Evolutionary conservation across 1,284 basidiomycete species (phyloP), one percentile per base, ranked within the genome.

Genomic region (Melanopsichium pennsylvanicum): DNA sequence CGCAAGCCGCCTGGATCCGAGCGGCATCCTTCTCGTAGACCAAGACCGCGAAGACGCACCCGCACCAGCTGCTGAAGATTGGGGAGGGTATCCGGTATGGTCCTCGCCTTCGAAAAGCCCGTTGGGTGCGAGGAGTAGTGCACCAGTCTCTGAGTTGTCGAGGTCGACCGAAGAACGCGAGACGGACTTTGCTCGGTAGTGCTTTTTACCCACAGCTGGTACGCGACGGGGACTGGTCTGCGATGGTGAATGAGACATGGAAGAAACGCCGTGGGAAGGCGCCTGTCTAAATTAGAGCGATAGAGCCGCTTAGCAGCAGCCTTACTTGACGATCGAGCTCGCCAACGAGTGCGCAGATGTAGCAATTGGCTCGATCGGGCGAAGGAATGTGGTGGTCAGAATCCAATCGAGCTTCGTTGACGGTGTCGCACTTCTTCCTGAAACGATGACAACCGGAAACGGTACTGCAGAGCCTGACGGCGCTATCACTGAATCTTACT

Each of bases 161-260:
- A 70, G 51, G 36, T 70, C 67, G 41, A 70, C 44, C 34, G 60
- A 63, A 16, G 42, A 41, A 23, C 59, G 58, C 25, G 59, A 47
- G 50, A 51, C 38, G 50, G 59, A 63, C 55, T 63, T 62, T 31
- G 52, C 63, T 48, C 52, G 37, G 33, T 56, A 67, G 49, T 69
- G 59, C 38, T 63, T 62, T 26, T 56, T 41, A 11, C 57, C 51
- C 46, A 51, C 50, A 45, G 51, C 45, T 50, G 43, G 33, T 27
- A 26, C 49, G 34, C 48, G 48, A 45, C 44, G 48, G 27, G 48
- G 43, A 43, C 37, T 46, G 19, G 27, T 45, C 37, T 43, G 51
- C 11, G 47, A 44, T 21, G 51, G 37, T 44, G 49, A 37, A 41
- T 44, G 22, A 50, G 60, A 57, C 60, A 63, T 63, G 60, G 59